These are phyloP conservation scores for Pilaira anomala DNA, from an alignment of 192 early-diverging fungal genomes.

Conservation along the genomic window DNA sequence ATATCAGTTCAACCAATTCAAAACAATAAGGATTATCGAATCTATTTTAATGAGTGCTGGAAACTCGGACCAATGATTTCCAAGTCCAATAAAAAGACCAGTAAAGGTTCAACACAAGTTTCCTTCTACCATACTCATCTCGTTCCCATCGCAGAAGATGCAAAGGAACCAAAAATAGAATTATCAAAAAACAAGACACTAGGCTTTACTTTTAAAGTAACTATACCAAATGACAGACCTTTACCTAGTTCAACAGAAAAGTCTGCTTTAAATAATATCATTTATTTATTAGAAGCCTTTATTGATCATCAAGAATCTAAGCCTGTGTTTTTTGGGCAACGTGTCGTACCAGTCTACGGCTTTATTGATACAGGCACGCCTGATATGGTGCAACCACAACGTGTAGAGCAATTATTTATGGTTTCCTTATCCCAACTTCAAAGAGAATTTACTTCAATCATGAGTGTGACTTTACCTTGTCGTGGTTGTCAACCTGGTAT, in stretches of 20 bases:
- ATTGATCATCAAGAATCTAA: not conserved
- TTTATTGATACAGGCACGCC: not conserved
- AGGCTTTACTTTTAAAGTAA: slow-evolving; percentile 18
- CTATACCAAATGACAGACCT: slow-evolving; percentile 1
- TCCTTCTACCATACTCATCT: not conserved
- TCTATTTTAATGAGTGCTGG: not conserved
- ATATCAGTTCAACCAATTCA: not conserved
- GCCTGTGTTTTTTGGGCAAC: not conserved
- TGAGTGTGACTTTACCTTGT: slow-evolving; percentile 4
- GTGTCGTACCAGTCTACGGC: not conserved
- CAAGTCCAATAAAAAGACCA: not conserved
- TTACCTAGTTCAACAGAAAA: slow-evolving; percentile 21
- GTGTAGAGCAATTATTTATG: not conserved
- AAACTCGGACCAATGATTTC: not conserved
- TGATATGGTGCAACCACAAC: not conserved
- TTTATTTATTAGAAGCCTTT: slow-evolving; percentile 13
- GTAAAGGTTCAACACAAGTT: not conserved
- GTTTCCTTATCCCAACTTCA: not conserved
- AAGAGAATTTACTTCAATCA: not conserved
- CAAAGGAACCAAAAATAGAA: not conserved
- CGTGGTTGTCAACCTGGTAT: slow-evolving; percentile 2
- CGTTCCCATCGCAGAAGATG: not conserved
- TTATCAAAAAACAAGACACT: slow-evolving; percentile 4
- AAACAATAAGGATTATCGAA: not conserved
- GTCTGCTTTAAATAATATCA: not conserved